Conservation (phyloP, 2,329 filamentous ascomycete genomes). For the Penicillium freii region DNA sequence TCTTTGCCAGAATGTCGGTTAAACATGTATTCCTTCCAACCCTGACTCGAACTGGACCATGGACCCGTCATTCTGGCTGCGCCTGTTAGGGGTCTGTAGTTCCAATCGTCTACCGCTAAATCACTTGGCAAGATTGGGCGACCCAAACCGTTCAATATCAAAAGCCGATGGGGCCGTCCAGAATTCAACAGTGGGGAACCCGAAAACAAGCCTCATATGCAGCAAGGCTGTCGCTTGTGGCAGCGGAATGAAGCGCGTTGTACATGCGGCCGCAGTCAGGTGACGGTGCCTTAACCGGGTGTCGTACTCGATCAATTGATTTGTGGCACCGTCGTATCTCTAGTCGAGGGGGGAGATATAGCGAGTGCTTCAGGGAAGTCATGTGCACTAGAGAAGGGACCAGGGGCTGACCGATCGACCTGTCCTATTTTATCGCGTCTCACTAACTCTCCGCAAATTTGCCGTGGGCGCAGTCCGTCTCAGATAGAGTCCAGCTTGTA, state of each 20-base stretch:
- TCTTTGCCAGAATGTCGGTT: background rate
- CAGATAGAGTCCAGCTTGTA: slow-evolving; percentile 41
- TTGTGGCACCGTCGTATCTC: background rate
- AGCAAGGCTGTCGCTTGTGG: slow-evolving; percentile 5
- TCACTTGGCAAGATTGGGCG: background rate
- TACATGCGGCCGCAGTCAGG: slow-evolving; percentile 16
- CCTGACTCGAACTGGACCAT: background rate
- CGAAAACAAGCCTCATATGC: slow-evolving; percentile 5
- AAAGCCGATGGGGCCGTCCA: background rate
- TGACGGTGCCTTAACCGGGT: slow-evolving; percentile 10
- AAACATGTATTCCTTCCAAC: background rate
- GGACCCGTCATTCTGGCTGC: background rate
- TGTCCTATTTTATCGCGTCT: background rate
- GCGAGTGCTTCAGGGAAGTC: background rate
- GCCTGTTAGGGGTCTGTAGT: background rate
- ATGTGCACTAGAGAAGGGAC: background rate
- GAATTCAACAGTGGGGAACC: background rate
- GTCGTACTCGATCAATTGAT: slow-evolving; percentile 5
- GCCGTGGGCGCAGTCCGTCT: slow-evolving; percentile 10
- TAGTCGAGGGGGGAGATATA: background rate
- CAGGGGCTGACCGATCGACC: background rate
- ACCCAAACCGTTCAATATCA: background rate
- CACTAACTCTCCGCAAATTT: background rate
- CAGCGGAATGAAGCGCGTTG: background rate
- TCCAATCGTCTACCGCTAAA: background rate